Evolutionary conservation across 257 asterid genomes (phyloP).

Genomic region (Nicotiana otophora): DNA sequence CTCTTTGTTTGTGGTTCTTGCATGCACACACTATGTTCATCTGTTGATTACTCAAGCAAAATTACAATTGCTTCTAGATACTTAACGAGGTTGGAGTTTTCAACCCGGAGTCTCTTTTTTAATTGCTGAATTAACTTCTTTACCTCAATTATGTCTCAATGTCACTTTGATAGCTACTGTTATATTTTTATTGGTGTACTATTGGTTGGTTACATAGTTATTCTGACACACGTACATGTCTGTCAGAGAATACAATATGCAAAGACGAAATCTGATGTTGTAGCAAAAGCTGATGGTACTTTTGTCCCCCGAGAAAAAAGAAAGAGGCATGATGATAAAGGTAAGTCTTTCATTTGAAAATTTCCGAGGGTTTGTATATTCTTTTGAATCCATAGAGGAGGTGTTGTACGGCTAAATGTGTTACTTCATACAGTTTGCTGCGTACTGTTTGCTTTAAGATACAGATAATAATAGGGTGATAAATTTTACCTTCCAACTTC

Average conservation of each 20-base stretch:
- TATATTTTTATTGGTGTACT: background rate
- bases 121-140: background rate
- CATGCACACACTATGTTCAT: background rate
- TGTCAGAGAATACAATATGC: slow-evolving; percentile 86
- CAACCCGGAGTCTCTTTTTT: background rate
- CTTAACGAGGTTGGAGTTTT: background rate
- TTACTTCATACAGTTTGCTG: background rate
- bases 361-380: background rate
- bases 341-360: slow-evolving; percentile 22
- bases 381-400: background rate
- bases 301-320: slow-evolving; percentile 88
- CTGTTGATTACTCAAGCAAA: background rate
- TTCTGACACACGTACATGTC: background rate
- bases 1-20: slow-evolving; percentile 3
- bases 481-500: background rate
- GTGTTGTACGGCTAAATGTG: background rate
- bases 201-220: background rate
- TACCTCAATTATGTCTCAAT: background rate
- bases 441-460: background rate
- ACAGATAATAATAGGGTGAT: background rate
- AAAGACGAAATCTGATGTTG: slow-evolving; percentile 82
- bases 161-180: background rate
- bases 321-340: slow-evolving; percentile 91
- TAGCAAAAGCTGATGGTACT: slow-evolving; percentile 89
- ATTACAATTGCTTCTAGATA: background rate